Conservation (phyloP, 306 rosid species). For the Sicyos baderoa region DNA sequence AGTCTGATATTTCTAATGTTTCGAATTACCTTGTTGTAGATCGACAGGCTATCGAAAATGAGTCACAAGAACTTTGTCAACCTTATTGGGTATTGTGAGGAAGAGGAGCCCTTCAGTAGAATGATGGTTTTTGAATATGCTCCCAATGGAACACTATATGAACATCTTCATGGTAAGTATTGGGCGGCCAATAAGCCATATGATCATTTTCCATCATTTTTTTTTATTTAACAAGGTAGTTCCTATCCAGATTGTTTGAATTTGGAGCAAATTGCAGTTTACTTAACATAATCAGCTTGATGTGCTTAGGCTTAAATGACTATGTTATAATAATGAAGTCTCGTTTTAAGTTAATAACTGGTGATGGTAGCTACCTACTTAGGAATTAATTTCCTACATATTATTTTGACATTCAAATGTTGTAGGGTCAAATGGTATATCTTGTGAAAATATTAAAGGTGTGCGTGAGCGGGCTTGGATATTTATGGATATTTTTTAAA, state of each 20-base stretch:
- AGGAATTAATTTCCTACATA: too few species aligned
- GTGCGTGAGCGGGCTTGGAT: too few species aligned
- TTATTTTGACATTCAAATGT: too few species aligned
- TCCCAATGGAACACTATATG: constrained; percentile 84
- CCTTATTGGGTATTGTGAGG: constrained; percentile 83
- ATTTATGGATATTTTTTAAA: too few species aligned
- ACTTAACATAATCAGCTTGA: background rate
- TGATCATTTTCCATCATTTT: background rate
- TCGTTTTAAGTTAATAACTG: too few species aligned
- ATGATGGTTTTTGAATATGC: constrained; percentile 95
- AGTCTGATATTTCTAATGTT: constrained; percentile 24
- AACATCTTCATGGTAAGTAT: constrained; percentile 87
- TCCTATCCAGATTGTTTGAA: background rate
- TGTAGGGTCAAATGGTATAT: too few species aligned
- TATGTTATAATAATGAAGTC: background rate
- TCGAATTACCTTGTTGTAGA: constrained; percentile 40
- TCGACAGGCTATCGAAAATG: constrained; percentile 60
- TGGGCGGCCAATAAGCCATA: background rate
- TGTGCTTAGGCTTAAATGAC: background rate
- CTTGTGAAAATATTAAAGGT: too few species aligned
- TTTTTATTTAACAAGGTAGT: background rate
- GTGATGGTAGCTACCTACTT: too few species aligned
- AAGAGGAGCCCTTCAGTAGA: constrained; percentile 85
- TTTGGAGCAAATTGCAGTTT: background rate
- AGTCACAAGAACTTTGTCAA: constrained; percentile 95